Evolutionary conservation across 805 yeast genomes (phyloP).

Genomic region (Kodamaea restingae): DNA sequence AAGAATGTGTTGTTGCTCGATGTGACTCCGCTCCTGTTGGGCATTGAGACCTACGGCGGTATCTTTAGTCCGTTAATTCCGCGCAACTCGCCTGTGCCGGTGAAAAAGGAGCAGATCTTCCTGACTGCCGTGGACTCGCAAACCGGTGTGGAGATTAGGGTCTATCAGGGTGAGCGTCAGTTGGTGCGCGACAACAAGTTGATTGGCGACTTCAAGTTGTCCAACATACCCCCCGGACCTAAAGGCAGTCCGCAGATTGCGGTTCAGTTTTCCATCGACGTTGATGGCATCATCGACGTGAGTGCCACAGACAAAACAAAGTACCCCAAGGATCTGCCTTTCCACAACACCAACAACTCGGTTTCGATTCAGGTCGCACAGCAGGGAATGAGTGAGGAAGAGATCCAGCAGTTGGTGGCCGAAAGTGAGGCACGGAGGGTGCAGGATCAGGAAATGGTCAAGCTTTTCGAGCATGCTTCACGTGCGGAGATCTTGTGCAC

Average conservation of each 20-base stretch:
- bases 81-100: constrained; percentile 74
- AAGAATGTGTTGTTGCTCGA: constrained; percentile 25
- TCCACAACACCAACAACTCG: constrained; percentile 39
- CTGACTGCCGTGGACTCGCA: constrained; percentile 84
- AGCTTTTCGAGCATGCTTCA: constrained; percentile 68
- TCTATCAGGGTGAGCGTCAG: constrained; percentile 78
- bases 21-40: constrained; percentile 35
- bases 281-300: constrained; percentile 67
- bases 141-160: constrained; percentile 76
- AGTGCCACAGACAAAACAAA: constrained; percentile 53
- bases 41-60: constrained; percentile 84
- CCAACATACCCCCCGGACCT: constrained; percentile 71
- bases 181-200: constrained; percentile 72
- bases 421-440: constrained; percentile 65
- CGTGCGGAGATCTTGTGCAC: constrained; percentile 73
- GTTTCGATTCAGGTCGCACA: constrained; percentile 49
- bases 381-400: constrained; percentile 58
- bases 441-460: constrained; percentile 55
- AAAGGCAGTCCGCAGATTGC: constrained; percentile 79
- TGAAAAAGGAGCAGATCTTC: constrained; percentile 66
- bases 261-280: constrained; percentile 75
- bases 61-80: constrained; percentile 76
- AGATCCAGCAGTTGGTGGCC: constrained; percentile 56
- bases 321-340: constrained; percentile 32
- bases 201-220: constrained; percentile 68